Conservation (phyloP, 2,329 filamentous ascomycete genomes). For the Diaporthe citrichinensis region DNA sequence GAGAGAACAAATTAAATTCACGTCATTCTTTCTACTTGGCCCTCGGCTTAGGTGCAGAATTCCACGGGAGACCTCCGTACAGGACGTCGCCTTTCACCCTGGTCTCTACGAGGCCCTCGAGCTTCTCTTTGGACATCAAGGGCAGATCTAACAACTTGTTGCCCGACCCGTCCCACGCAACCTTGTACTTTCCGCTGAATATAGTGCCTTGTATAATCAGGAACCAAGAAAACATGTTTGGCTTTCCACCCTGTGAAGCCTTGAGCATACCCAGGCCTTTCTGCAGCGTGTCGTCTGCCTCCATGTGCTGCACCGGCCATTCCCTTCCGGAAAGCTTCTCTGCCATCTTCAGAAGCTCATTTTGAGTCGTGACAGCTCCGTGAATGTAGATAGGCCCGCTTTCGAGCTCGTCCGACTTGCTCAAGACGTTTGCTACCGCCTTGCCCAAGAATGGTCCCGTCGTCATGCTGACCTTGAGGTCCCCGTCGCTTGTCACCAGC, state of each 20-base stretch:
- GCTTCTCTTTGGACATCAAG: neutral
- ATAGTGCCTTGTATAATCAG: conserved; percentile 7
- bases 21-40: neutral
- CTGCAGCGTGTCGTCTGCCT: conserved; percentile 4
- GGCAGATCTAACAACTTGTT: conserved; percentile 11
- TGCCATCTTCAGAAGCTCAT: conserved; percentile 8
- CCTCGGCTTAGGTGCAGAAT: neutral
- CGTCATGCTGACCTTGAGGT: conserved; percentile 8
- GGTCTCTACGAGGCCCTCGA: neutral
- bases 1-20: neutral
- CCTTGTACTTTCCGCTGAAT: conserved; percentile 10
- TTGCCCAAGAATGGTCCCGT: neutral
- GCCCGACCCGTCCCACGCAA: neutral
- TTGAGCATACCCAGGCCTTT: neutral
- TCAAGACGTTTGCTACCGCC: conserved; percentile 6
- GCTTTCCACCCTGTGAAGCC: conserved; percentile 1
- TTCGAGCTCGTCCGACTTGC: conserved; percentile 4
- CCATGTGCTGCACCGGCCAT: conserved; percentile 9
- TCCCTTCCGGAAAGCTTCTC: neutral
- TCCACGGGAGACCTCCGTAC: neutral
- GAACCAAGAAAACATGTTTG: neutral
- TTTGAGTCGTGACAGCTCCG: neutral
- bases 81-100: conserved; percentile 11
- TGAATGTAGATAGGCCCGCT: neutral
- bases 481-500: conserved; percentile 1